These are phyloP conservation scores for Xylaria digitata DNA, from an alignment of 2,329 filamentous ascomycete genomes.

Conservation along the genomic window DNA sequence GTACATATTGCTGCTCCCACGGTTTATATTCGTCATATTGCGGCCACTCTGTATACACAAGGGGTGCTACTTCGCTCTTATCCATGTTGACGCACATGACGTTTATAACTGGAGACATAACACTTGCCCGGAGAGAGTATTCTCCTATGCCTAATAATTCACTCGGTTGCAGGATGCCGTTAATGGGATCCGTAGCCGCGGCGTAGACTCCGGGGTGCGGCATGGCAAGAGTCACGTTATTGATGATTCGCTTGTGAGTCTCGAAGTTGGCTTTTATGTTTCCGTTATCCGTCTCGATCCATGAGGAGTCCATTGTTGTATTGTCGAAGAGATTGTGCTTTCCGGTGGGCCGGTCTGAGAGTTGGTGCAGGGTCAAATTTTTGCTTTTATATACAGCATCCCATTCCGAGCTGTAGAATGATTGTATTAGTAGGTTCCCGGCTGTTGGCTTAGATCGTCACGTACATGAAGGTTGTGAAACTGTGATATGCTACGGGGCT, in stretches of 20 bases:
- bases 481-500: constrained; percentile 69
- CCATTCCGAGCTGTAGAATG: constrained; percentile 60
- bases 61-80: constrained; percentile 66
- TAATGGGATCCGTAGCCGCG: constrained; percentile 70
- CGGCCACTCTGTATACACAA: constrained; percentile 74
- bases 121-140: constrained; percentile 74
- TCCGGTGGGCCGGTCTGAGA: constrained; percentile 66
- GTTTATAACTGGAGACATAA: constrained; percentile 77
- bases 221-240: constrained; percentile 82
- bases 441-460: background rate
- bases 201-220: constrained; percentile 76
- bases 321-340: constrained; percentile 76
- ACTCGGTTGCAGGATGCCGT: constrained; percentile 76
- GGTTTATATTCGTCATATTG: no score
- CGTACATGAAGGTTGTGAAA: constrained; percentile 68
- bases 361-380: constrained; percentile 54
- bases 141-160: constrained; percentile 73
- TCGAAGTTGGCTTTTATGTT: constrained; percentile 64
- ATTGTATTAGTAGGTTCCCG: constrained; percentile 45
- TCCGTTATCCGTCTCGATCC: constrained; percentile 69
- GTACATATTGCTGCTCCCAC: constrained; percentile 50
- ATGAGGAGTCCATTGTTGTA: constrained; percentile 74
- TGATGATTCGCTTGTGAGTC: constrained; percentile 68
- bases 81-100: constrained; percentile 78
- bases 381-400: constrained; percentile 57